phyloP scores from a whole-genome alignment of 2,329 filamentous ascomycete genomes.

The Pyricularia grisea region DNA sequence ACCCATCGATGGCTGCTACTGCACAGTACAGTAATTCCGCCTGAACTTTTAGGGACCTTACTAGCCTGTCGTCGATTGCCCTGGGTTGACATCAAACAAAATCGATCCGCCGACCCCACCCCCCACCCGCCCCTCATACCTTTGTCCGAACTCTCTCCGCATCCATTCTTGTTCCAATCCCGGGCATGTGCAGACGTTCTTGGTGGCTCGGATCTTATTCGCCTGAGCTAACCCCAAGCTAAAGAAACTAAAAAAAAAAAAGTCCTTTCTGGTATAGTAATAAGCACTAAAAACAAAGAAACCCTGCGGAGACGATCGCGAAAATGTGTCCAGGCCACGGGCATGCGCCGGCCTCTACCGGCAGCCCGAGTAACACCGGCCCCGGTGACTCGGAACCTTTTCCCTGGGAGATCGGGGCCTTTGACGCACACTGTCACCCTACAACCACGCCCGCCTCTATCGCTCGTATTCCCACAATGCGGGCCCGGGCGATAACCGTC shows the following conservation, averaged over 20 bases:
- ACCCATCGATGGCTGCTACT: neutral
- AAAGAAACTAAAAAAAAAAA: neutral
- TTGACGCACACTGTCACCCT: constrained; percentile 76
- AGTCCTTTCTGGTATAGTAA: too few species aligned
- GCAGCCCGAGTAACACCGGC: neutral
- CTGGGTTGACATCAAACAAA: neutral
- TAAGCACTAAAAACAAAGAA: too few species aligned
- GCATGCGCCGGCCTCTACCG: neutral
- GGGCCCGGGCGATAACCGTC: constrained; percentile 54
- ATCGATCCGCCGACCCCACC: neutral
- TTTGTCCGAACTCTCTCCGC: constrained; percentile 1
- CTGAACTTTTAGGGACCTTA: neutral
- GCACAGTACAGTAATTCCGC: too few species aligned
- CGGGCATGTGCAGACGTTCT: neutral
- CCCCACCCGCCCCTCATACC: neutral
- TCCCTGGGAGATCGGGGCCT: constrained; percentile 63
- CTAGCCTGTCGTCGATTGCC: neutral
- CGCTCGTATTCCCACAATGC: constrained; percentile 52
- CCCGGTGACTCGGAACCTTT: constrained; percentile 26
- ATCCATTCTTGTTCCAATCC: neutral
- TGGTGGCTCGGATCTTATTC: neutral
- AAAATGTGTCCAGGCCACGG: neutral
- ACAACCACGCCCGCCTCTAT: constrained; percentile 65
- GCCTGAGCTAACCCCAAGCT: neutral
- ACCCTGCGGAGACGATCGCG: neutral